Base-by-base conservation (phyloP, 2,329 filamentous ascomycete species). In the Aphanoascus verrucosus region DNA sequence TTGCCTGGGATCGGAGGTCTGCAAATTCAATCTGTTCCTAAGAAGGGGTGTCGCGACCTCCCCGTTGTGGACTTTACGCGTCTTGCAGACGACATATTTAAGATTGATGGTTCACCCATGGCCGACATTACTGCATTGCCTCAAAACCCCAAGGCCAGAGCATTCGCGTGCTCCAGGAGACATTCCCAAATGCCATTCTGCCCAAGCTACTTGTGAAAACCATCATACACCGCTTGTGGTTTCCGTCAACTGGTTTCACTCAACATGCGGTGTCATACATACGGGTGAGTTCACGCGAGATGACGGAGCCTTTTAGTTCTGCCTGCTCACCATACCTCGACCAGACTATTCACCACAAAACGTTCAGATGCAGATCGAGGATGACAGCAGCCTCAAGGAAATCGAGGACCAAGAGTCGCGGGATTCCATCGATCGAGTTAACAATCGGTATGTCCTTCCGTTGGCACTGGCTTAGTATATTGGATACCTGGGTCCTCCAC, bases 381-480 rank as follows among this genome's bases (percentile, higher is more conserved):
- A 60, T 34, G 28, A 48, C 8, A 49, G 1, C 44, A 55, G 40
- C 44, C 52, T 57, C n/a, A 49, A 55, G 17, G 41, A 57, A 15
- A 31, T 57, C 19, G 58, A 58, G 40, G 48, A 58, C 6, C 47
- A 57, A 35, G 55, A 57, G 20, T 41, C 53, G 3, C 32, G 17
- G 31, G n/a, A 42, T 45, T 50, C 63, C 7, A 57, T 62, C 14
- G 61, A 63, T 57, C 53, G 17, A 20, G 55, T 51, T 20, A n/a
- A 63, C 50, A 34, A 55, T 7, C 61, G 63, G 50, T 65, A 64
- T 53, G 60, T 60, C 8, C 55, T 61, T 41, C 61, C 58, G 12
- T 42, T 64, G 32, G 63, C 62, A 47, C 50, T 64, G 41, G 58
- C 58, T 1, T 59, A 65, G 47, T 66, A 65, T 48, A 63, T 65